A percentile compares a stretch with the other conserved stretches of the same genome.
Evolutionary conservation across 441 rosid genomes (phyloP).

Genomic region (Syzygium syzygioides): DNA sequence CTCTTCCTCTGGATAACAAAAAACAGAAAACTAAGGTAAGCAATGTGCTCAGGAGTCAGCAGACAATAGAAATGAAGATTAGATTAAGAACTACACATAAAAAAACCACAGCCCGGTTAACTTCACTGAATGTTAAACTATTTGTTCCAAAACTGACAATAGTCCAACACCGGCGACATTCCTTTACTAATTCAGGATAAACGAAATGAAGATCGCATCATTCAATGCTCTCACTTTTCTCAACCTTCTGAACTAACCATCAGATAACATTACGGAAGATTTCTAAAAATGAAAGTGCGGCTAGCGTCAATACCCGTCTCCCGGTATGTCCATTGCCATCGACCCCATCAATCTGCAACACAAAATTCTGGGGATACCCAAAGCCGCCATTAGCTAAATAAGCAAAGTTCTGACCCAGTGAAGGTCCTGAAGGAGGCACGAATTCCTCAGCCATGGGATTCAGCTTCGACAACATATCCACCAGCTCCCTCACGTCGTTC

Average conservation of each 20-base stretch:
- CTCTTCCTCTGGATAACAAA: constrained; percentile 2
- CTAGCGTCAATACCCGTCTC: constrained; percentile 6
- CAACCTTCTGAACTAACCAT: not conserved
- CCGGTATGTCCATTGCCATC: not conserved
- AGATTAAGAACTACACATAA: not conserved
- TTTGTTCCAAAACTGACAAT: not conserved
- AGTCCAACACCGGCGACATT: not conserved
- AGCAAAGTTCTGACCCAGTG: not conserved
- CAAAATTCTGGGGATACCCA: constrained; percentile 1
- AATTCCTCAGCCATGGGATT: constrained; percentile 64
- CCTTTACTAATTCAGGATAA: not conserved
- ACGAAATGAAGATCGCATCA: not conserved
- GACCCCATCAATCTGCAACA: not conserved
- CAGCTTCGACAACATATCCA: constrained; percentile 3
- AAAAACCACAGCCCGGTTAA: not conserved
- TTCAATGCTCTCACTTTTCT: not conserved
- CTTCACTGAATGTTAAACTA: not conserved
- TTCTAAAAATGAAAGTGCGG: not conserved
- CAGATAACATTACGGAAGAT: not conserved
- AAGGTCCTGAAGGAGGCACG: constrained; percentile 33
- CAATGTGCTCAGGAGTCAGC: not conserved
- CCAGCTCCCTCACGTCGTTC: constrained; percentile 6
- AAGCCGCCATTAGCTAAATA: not conserved
- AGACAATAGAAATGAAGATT: not conserved
- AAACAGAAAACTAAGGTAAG: not conserved